Conservation (phyloP, 2,329 filamentous ascomycete species). For the Colletotrichum sp. region DNA sequence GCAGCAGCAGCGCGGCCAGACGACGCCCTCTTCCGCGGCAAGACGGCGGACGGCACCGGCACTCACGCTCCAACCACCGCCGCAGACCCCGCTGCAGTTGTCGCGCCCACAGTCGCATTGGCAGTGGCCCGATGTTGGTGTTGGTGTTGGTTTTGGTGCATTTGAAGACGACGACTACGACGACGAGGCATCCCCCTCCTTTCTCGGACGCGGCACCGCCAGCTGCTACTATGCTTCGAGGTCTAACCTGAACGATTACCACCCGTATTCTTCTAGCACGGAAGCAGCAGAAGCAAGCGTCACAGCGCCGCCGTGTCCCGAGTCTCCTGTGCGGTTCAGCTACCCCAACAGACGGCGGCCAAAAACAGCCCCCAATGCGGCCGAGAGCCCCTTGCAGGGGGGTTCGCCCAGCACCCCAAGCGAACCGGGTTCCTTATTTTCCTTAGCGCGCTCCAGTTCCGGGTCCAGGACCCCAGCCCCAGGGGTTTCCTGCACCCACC, state of each 20-base stretch:
- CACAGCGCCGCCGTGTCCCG: neutral
- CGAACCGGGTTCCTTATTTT: slow-evolving; percentile 18
- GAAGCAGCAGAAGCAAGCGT: neutral
- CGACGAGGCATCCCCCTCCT: neutral
- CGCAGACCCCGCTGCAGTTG: slow-evolving; percentile 8
- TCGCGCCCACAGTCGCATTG: neutral
- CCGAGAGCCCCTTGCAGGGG: slow-evolving; percentile 18
- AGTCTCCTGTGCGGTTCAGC: slow-evolving; percentile 18
- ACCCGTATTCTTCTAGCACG: neutral
- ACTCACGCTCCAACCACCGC: neutral
- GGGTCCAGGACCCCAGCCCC: slow-evolving; percentile 14
- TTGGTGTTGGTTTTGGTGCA: neutral
- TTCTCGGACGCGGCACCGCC: neutral
- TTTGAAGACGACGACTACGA: neutral
- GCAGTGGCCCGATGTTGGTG: slow-evolving; percentile 1
- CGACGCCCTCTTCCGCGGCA: neutral
- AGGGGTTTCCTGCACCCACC: slow-evolving; percentile 16
- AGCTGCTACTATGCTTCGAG: neutral
- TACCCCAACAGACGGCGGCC: slow-evolving; percentile 18
- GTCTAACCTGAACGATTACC: neutral
- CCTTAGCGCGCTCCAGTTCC: slow-evolving; percentile 16
- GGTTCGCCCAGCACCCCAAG: slow-evolving; percentile 12
- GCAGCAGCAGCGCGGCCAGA: neutral
- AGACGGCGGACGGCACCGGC: slow-evolving; percentile 11
- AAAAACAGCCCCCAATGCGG: slow-evolving; percentile 11